Conservation (phyloP, 352 stramenopile genomes). For the Plasmopara viticola region DNA sequence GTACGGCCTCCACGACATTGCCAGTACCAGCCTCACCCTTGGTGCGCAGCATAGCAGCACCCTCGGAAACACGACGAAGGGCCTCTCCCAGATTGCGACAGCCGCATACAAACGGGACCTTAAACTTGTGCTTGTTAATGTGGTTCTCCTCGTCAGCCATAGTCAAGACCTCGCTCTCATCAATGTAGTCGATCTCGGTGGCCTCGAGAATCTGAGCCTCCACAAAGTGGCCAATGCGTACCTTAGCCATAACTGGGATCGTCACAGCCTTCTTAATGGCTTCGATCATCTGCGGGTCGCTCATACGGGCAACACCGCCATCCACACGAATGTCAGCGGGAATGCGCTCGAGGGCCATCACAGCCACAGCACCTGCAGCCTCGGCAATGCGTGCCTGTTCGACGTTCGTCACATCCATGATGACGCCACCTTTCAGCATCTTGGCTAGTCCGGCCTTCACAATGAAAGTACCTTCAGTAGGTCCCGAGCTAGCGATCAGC, state of each 20-base stretch:
- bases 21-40: conserved; percentile 98
- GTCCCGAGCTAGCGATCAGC: conserved; percentile 13
- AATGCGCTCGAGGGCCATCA: conserved; percentile 98
- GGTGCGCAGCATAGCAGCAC: conserved; percentile 96
- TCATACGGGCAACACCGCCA: conserved; percentile 96
- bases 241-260: conserved; percentile 99
- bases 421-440: conserved; percentile 99
- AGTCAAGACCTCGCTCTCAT: conserved; percentile 97
- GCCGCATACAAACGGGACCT: conserved; percentile 97
- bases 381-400: conserved; percentile 95
- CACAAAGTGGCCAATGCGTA: conserved; percentile 97
- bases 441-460: conserved; percentile 96
- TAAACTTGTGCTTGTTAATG: conserved; percentile 96
- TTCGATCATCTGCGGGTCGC: conserved; percentile 95
- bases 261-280: conserved; percentile 98
- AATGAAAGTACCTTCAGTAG: conserved; percentile 75
- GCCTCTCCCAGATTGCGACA: conserved; percentile 97
- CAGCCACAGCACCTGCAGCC: conserved; percentile 94
- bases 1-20: conserved; percentile 97
- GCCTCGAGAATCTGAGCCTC: conserved; percentile 98
- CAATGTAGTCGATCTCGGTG: conserved; percentile 98
- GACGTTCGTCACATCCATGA: conserved; percentile 93
- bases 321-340: conserved; percentile 95
- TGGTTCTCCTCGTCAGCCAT: conserved; percentile 98
- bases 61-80: conserved; percentile 92